phyloP scores from a whole-genome alignment of 805 yeast genomes.

The Lachancea sp. region DNA sequence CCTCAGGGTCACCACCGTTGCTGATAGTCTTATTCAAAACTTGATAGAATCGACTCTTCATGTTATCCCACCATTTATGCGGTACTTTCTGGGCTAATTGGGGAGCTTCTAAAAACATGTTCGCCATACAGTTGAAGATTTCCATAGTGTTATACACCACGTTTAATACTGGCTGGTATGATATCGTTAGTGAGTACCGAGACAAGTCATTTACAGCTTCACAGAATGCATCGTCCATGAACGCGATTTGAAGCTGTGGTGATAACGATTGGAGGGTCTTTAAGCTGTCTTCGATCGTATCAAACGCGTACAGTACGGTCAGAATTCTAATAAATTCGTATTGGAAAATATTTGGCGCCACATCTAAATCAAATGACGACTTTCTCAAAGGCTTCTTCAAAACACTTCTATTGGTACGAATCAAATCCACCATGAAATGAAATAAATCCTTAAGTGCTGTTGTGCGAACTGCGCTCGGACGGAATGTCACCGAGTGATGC shows the following conservation, averaged over 20 bases:
- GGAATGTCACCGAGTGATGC: slow-evolving; percentile 48
- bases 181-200: slow-evolving; percentile 38
- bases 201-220: slow-evolving; percentile 30
- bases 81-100: slow-evolving; percentile 1
- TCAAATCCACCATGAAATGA: slow-evolving; percentile 24
- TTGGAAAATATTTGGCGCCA: slow-evolving; percentile 37
- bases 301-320: slow-evolving; percentile 46
- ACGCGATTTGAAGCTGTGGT: slow-evolving; percentile 9
- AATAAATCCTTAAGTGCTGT: slow-evolving; percentile 33
- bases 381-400: slow-evolving; percentile 23
- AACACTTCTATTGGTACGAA: slow-evolving; percentile 23
- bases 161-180: slow-evolving; percentile 46
- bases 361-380: slow-evolving; percentile 17
- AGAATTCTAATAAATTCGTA: slow-evolving; percentile 45
- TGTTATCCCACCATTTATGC: slow-evolving; percentile 26
- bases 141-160: slow-evolving; percentile 49
- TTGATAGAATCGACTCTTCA: slow-evolving; percentile 20
- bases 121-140: slow-evolving; percentile 42
- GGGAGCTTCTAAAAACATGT: slow-evolving; percentile 12
- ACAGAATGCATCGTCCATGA: slow-evolving; percentile 21
- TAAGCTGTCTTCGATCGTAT: slow-evolving; percentile 46
- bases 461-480: slow-evolving; percentile 53
- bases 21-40: slow-evolving; percentile 17
- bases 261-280: slow-evolving; percentile 21
- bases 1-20: neutral